A percentile compares a stretch with the other conserved stretches of the same genome.
phyloP scores from a whole-genome alignment of 257 asterid species.

The Fraxinus americana region DNA sequence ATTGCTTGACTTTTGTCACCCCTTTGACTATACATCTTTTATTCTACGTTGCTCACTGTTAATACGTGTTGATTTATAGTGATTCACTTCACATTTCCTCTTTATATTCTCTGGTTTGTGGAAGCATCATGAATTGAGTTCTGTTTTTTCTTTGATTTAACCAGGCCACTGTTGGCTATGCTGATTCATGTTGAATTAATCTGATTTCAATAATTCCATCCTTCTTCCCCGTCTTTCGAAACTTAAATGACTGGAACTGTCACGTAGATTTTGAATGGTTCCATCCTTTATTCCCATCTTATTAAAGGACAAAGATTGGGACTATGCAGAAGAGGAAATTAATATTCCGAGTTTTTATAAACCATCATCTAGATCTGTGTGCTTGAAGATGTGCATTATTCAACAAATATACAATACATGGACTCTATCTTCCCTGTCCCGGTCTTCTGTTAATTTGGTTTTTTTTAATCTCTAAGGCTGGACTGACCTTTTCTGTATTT shows the following conservation, averaged over 20 bases:
- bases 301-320: neutral
- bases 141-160: neutral
- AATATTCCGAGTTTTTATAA: neutral
- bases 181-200: neutral
- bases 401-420: conserved; percentile 7
- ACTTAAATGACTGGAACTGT: neutral
- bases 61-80: neutral
- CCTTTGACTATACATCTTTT: neutral
- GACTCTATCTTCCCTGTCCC: conserved; percentile 3
- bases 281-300: neutral
- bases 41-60: neutral
- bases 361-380: neutral
- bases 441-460: neutral
- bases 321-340: neutral
- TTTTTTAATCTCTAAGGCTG: neutral
- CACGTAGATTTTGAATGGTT: neutral
- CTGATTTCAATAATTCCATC: neutral
- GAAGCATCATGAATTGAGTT: neutral
- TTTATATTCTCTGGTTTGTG: neutral
- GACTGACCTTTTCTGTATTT: conserved; percentile 17
- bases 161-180: neutral
- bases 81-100: neutral
- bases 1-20: neutral
- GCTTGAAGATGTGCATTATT: neutral
- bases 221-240: neutral